A percentile compares a stretch with the other conserved stretches of the same genome.
These are phyloP conservation scores for Tetrahymena borealis DNA, from an alignment of 73 alveolate genomes.

Conservation along the genomic window DNA sequence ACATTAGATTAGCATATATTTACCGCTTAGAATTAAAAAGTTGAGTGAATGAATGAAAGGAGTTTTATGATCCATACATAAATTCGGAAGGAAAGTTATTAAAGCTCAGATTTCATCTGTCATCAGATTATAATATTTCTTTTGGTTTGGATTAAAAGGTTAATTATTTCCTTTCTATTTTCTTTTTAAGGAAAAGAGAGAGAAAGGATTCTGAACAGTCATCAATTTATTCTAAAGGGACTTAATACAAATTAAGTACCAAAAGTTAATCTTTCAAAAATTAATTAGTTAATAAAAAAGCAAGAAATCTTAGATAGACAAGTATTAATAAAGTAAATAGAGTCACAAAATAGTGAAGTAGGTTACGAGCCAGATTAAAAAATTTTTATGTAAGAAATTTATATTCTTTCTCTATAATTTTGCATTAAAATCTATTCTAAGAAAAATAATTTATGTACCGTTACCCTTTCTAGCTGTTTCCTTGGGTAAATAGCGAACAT, in stretches of 20 bases:
- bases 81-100: not conserved
- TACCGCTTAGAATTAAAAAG: not conserved
- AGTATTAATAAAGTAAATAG: not conserved
- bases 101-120: not conserved
- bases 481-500: no score
- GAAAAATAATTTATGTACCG: no score
- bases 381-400: not conserved
- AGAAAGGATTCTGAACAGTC: not conserved
- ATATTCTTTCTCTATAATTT: not conserved
- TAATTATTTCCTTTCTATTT: not conserved
- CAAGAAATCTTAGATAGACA: not conserved
- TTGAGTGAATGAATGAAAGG: not conserved
- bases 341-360: not conserved
- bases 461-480: no score
- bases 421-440: not conserved
- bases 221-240: not conserved
- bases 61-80: not conserved
- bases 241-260: not conserved
- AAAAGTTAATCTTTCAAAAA: not conserved
- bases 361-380: not conserved
- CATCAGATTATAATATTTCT: not conserved
- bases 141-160: not conserved
- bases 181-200: not conserved
- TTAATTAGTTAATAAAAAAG: not conserved
- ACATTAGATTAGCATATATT: not conserved